A percentile compares a stretch with the other conserved stretches of the same genome.
phyloP scores from a whole-genome alignment of 352 stramenopile species.

The Achlya hypogyna region DNA sequence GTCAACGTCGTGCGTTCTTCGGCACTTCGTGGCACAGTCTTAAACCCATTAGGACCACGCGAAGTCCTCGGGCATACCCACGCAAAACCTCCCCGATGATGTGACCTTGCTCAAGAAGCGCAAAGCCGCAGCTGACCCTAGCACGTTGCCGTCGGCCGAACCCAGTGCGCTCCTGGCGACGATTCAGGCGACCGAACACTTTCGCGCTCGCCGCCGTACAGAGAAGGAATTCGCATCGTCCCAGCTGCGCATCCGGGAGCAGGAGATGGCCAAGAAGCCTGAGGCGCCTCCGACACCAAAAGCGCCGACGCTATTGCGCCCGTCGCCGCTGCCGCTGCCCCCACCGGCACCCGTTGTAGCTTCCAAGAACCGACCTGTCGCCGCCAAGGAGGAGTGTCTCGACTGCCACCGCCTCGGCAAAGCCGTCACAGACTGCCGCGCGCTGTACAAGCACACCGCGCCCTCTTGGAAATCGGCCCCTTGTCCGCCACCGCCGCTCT shows the following conservation, averaged over 20 bases:
- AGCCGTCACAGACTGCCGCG: constrained; percentile 6
- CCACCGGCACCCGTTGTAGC: neutral
- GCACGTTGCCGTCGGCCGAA: constrained; percentile 10
- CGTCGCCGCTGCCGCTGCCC: constrained; percentile 7
- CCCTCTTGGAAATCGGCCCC: constrained; percentile 7
- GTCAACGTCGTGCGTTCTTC: constrained; percentile 23
- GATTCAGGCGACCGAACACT: constrained; percentile 44
- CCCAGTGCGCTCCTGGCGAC: constrained; percentile 36
- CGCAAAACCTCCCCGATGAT: neutral
- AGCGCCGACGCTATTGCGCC: neutral
- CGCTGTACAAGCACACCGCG: constrained; percentile 10
- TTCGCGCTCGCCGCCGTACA: constrained; percentile 40
- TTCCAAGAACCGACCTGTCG: constrained; percentile 12
- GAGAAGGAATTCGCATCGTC: constrained; percentile 28
- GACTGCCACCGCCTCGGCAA: constrained; percentile 15
- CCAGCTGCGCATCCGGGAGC: constrained; percentile 3
- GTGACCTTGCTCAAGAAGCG: neutral
- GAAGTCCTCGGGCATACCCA: neutral
- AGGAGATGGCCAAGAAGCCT: neutral
- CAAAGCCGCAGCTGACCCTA: neutral
- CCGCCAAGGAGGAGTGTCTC: constrained; percentile 16
- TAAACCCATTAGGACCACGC: constrained; percentile 17
- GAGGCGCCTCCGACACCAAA: neutral
- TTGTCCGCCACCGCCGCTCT: neutral
- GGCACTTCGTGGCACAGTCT: neutral